Base-by-base conservation (phyloP, 257 asterid genomes). In the Plantago major region DNA sequence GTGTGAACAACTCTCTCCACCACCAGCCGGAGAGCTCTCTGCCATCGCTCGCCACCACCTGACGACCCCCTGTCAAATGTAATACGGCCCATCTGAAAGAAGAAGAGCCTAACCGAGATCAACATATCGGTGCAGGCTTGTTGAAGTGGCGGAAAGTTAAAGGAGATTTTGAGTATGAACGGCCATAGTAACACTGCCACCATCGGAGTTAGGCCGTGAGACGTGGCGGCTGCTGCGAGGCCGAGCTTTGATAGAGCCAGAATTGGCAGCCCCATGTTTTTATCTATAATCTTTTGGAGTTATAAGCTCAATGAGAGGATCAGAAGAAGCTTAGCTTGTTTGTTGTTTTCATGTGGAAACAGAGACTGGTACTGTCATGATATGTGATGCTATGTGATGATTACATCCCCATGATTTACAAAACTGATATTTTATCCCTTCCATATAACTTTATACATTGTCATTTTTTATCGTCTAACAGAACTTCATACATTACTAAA, bases 51-150 rank as follows among this genome's bases (percentile, higher is more conserved):
- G 1, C 67, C 71, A 0, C 64, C 64, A 16, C 33, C 49, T 72
- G 9, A 38, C 59, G 37, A 62, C 61, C 33, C 61, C 42, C 66
- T 12, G 26, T 64, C 67, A 13, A 65, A 58, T 3, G 69, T 70
- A 3, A 88, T 85, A 37, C 69, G 89, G 14, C 81, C 68, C 76
- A 80, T 60, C 54, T 81, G 95, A 48, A 88, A 83, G 64, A 74
- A 46, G 65, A 88, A 88, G 33, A 85, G 79, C 15, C 83, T 63
- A 6, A 76, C 0, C 10, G 80, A 63, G 15, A 65, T 45, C 9
- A 53, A 26, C 19, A 75, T 49, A 37, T 74, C 72, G 2, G 18
- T 51, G 70, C 62, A 70, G 57, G 71, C 68, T 28, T 79, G 74
- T 3, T 64, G 77, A 3, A 85, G 66, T 3, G 91, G 84, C 28